Base-by-base conservation (phyloP, 2,329 filamentous ascomycete genomes). In the Sphaerulina populicola region DNA sequence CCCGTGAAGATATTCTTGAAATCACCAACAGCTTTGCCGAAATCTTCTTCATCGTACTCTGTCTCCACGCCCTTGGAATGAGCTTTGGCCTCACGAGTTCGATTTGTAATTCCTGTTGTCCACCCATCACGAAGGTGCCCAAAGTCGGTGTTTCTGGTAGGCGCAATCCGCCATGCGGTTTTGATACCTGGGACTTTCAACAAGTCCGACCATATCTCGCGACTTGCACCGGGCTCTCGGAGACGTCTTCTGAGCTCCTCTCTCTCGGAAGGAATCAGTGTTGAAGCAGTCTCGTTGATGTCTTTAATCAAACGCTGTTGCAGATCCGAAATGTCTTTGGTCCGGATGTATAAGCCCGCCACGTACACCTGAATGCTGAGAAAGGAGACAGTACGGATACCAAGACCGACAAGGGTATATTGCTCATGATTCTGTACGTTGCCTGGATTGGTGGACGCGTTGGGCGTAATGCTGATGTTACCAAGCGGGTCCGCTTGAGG, bases 61-160 rank as follows among this genome's bases (percentile, higher is more conserved):
- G 66, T 62, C 51, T 73, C 69, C 2, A 68, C 55, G 11, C 55
- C 58, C 15, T 54, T 21, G 5, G 52, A 53, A 6, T 57, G 65
- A 47, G 77, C 72, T 36, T 77, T 74, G 1, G 74, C 74, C 18
- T 76, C 74, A 56, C 82, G 76, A 2, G 85, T 83, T 31, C 85
- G 81, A 7, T 80, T 83, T 48, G 86, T 86, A 57, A 98, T 85
- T 18, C 87, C 86, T 5, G 89, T 80, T 53, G 96, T 87, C 73
- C 90, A 94, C 1, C 87, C 93, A 65, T 98, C 93, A 37, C 91
- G 81, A 56, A 98, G 70, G 68, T 98, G 93, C 58, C 84, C 81
- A 69, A 96, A 97, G 69, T 97, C 90, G 14, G 93, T 98, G 69
- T 94, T 89, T 35, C 88, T 78, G n/a, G 88, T 89, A 0, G 93